Percentiles rank a stretch among this genome's conserved stretches.
Evolutionary conservation across 805 yeast genomes (phyloP).

Genomic region (Teunomyces gatunensis): DNA sequence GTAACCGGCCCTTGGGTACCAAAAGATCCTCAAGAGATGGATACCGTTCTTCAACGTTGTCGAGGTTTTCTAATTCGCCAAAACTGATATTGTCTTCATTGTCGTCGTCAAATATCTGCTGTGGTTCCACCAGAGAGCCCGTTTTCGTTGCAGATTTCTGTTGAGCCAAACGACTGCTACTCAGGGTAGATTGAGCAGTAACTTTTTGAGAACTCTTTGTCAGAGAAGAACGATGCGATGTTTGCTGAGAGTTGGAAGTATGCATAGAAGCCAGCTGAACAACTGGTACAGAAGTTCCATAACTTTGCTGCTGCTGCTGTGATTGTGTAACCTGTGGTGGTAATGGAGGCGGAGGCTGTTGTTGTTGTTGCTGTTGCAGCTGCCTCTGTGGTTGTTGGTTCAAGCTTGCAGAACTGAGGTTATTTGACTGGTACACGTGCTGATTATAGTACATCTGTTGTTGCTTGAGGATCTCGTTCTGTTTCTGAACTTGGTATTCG

Average conservation of each 20-base stretch:
- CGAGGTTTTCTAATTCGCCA: constrained; percentile 39
- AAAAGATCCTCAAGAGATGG: constrained; percentile 43
- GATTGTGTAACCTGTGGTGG: not conserved
- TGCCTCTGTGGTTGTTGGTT: constrained; percentile 5
- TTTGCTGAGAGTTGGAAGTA: not conserved
- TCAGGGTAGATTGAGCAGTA: constrained; percentile 1
- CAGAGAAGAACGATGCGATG: constrained; percentile 1
- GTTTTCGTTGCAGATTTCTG: constrained; percentile 1
- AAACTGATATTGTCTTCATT: constrained; percentile 12
- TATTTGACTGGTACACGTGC: constrained; percentile 15
- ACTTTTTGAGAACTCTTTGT: constrained; percentile 1
- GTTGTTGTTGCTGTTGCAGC: constrained; percentile 1
- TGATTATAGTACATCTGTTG: constrained; percentile 42
- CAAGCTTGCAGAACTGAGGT: not conserved
- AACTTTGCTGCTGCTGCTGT: constrained; percentile 2
- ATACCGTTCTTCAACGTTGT: constrained; percentile 49
- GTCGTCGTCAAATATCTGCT: constrained; percentile 1
- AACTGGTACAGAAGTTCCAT: not conserved
- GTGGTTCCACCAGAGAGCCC: constrained; percentile 2
- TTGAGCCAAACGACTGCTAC: not conserved
- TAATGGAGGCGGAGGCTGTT: constrained; percentile 6
- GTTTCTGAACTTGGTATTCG: constrained; percentile 44
- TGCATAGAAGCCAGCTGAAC: not conserved
- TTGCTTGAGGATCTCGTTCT: constrained; percentile 31
- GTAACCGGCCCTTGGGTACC: constrained; percentile 2